Evolutionary conservation across 2,329 filamentous ascomycete genomes (phyloP).

Genomic region (Phialophora chinensis): DNA sequence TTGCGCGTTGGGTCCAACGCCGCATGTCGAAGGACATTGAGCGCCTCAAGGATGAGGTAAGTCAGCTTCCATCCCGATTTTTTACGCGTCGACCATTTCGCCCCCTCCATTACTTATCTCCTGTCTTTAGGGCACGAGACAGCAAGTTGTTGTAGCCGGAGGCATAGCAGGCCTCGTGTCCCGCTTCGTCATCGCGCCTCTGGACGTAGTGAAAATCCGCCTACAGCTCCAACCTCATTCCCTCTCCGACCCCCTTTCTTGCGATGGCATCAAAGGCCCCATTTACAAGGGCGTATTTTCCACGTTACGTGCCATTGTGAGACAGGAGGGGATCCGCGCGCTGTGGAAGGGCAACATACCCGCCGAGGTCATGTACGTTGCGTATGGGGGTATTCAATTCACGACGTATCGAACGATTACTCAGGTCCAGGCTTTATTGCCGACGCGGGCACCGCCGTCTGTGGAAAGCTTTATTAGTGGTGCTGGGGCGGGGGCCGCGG

Average conservation of each 20-base stretch:
- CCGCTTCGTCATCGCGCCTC: slow-evolving; percentile 90
- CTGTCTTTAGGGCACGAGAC: slow-evolving; percentile 65
- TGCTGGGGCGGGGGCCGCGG: slow-evolving; percentile 78
- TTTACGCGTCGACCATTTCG: not conserved
- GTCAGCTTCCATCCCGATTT: slow-evolving; percentile 12
- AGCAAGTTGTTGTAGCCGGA: slow-evolving; percentile 70
- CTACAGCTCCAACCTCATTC: slow-evolving; percentile 92
- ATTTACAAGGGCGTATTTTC: slow-evolving; percentile 72
- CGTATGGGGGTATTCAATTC: slow-evolving; percentile 90
- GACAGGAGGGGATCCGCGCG: slow-evolving; percentile 79
- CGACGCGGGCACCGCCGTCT: slow-evolving; percentile 64
- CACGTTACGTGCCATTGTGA: slow-evolving; percentile 77
- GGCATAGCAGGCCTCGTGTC: slow-evolving; percentile 83
- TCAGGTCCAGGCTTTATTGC: slow-evolving; percentile 65
- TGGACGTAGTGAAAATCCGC: slow-evolving; percentile 98
- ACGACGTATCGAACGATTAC: slow-evolving; percentile 80
- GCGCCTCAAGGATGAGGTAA: slow-evolving; percentile 73
- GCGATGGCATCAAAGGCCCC: slow-evolving; percentile 54
- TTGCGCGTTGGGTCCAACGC: slow-evolving; percentile 44
- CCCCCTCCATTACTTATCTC: not conserved
- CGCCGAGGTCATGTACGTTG: slow-evolving; percentile 90
- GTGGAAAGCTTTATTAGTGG: slow-evolving; percentile 83
- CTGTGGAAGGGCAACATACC: slow-evolving; percentile 99
- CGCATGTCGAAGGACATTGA: slow-evolving; percentile 68
- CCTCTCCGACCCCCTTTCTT: slow-evolving; percentile 72